Evolutionary conservation across 2,329 filamentous ascomycete species (phyloP).

Genomic region (Verticillium zaregamsianum): DNA sequence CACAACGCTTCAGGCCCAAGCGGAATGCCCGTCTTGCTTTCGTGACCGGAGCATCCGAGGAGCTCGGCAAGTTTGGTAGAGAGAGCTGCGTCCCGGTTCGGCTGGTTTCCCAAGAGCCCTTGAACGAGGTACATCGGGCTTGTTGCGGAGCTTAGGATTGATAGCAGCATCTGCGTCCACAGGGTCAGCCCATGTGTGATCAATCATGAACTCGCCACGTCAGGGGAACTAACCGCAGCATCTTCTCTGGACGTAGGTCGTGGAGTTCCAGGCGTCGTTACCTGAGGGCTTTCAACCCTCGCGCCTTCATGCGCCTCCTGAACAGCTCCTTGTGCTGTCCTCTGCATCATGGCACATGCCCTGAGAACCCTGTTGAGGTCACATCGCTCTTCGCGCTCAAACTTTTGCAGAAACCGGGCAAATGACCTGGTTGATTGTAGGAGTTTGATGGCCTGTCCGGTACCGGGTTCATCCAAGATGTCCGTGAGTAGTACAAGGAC

Average conservation of each 20-base stretch:
- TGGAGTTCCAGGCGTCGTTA: constrained; percentile 1
- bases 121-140: constrained; percentile 12
- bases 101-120: constrained; percentile 9
- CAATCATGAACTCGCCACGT: not conserved
- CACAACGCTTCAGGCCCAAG: constrained; percentile 11
- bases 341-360: constrained; percentile 8
- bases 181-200: not conserved
- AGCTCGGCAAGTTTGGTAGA: constrained; percentile 6
- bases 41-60: constrained; percentile 6
- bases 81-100: constrained; percentile 10
- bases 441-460: constrained; percentile 4
- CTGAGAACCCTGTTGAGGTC: constrained; percentile 8
- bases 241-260: not conserved
- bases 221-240: constrained; percentile 3
- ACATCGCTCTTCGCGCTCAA: constrained; percentile 7
- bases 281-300: constrained; percentile 4
- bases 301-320: constrained; percentile 8
- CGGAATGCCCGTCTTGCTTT: constrained; percentile 6
- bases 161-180: constrained; percentile 2
- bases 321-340: constrained; percentile 6
- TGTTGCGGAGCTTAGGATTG: constrained; percentile 7
- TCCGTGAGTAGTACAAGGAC: constrained; percentile 7
- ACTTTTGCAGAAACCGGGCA: constrained; percentile 9
- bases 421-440: constrained; percentile 7
- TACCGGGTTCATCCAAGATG: constrained; percentile 9